Evolutionary conservation across 345 rosid species (phyloP), one percentile per base, ranked within the genome.

Genomic region (Hibiscus trionum): DNA sequence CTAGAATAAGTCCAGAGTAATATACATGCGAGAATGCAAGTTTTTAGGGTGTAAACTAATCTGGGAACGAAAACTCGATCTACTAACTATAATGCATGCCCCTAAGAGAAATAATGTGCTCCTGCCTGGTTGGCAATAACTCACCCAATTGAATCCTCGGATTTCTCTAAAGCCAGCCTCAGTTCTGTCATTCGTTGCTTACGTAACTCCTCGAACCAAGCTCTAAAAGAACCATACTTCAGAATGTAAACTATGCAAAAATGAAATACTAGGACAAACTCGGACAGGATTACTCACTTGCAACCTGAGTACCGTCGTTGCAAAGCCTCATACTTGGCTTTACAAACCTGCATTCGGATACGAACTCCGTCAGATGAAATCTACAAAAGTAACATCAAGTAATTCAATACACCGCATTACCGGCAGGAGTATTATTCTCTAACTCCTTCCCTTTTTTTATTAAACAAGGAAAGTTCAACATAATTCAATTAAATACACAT

Each of bases 121-220:
- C 46, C 46, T 42, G 11, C 46, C 46, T 42, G 11, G 55, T 14
- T 3, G 55, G 55, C 5, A 50, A 15, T 9, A 69, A 42, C 46
- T 42, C 46, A 42, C 46, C 46, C 46, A 70, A 94, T 94, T 0
- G 96, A 90, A 75, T 69, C 89, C 72, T 88, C 83, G 1, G 97
- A 94, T 77, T 66, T 74, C 49, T 87, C 89, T 31, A 94, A 73
- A 63, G 93, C 93, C 75, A 70, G 87, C 79, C 77, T 88, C 71
- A 94, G 81, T 80, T 91, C 97, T 24, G 76, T 81, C 78, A 91
- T 85, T 68, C 95, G 88, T 76, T 86, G 86, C 82, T 84, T 90
- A 66, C 90, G 82, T 53, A 94, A 82, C 80, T 94, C 98, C 73
- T 90, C 97, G 76, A 88, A 88, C 91, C 88, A 90, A 72, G 85